Base-by-base conservation (phyloP, 1,284 basidiomycete genomes). In the Apiotrichum laibachii region DNA sequence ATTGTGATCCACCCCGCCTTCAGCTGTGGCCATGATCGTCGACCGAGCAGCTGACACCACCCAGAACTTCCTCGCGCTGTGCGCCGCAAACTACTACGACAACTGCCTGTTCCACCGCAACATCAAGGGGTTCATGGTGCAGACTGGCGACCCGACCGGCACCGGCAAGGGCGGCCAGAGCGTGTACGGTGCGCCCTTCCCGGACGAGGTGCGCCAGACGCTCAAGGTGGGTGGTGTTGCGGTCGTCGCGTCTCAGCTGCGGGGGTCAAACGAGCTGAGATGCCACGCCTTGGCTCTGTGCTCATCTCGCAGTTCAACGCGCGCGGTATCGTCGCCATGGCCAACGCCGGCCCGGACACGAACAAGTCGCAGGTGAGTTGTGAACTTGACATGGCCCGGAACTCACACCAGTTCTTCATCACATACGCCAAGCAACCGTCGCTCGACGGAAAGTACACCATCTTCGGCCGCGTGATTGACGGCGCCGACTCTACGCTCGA, bases 71-170 rank as follows among this genome's bases (percentile, higher is more conserved):
- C 82, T 99, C 26, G 93, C 91, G 0, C 83, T 97, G 18, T 93
- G 90, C 71, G 95, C 93, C 12, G 88, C 91, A 12, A 88, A 88
- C 44, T 88, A 88, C 67, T 99, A 93, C 78, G 85, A 96, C 75
- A 82, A 83, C 60, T 90, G 87, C 69, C 80, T 95, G 31, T 98
- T 95, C 79, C 95, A 98, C 77, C 79, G 84, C 42, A 96, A 91
- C 74, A 95, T 96, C 80, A 90, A 87, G 70, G 88, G 86, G n/a
- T 98, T 97, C 80, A 97, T 97, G 90, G 82, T 89, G 19, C 93
- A 97, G 73, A 90, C 90, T 0, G 92, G 91, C 46, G 62, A 94
- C 76, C 91, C 92, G 12, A 83, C 85, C 7, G 89, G 88, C 48
- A 82, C 80, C 2, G 81, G 81, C 0, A 82, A 82, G 64, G 81